Conservation (phyloP, 495 filamentous ascomycete species). For the Aspergillus egyptiacus region DNA sequence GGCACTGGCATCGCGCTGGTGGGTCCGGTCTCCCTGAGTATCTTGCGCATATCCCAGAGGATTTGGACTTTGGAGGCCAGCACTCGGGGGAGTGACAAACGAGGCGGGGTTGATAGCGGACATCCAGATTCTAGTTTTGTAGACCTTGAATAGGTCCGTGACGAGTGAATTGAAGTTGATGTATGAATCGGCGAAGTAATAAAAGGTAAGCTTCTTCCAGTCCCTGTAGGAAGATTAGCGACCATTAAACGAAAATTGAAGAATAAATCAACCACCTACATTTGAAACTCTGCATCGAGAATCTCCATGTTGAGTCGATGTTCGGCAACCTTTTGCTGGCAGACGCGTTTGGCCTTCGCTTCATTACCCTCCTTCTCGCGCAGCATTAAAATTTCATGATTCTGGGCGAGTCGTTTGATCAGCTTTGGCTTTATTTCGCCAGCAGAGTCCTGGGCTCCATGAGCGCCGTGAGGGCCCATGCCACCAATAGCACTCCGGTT, state of each 20-base stretch:
- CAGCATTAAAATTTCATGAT: slow-evolving; percentile 78
- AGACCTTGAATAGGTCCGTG: slow-evolving; percentile 96
- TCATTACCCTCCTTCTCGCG: slow-evolving; percentile 96
- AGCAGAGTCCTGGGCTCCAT: slow-evolving; percentile 68
- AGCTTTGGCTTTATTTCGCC: slow-evolving; percentile 87
- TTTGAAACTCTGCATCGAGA: slow-evolving; percentile 97
- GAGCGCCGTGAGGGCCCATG: slow-evolving; percentile 64
- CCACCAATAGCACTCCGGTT: slow-evolving; percentile 60
- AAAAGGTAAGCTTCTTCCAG: slow-evolving; percentile 98
- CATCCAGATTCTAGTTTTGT: slow-evolving; percentile 99
- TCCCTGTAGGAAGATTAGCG: slow-evolving; percentile 54
- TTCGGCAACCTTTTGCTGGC: slow-evolving; percentile 91
- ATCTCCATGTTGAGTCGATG: slow-evolving; percentile 97
- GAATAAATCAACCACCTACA: slow-evolving; percentile 54
- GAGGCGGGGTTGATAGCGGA: slow-evolving; percentile 97
- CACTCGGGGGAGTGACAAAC: slow-evolving; percentile 72
- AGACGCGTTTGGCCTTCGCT: slow-evolving; percentile 93
- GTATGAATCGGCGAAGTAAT: slow-evolving; percentile 96
- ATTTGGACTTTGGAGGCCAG: slow-evolving; percentile 53
- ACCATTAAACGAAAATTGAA: background rate
- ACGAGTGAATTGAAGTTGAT: slow-evolving; percentile 98
- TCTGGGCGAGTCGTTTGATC: slow-evolving; percentile 88
- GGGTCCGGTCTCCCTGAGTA: slow-evolving; percentile 28
- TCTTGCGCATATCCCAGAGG: slow-evolving; percentile 34
- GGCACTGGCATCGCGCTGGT: slow-evolving; percentile 29